phyloP scores from a whole-genome alignment of 768 basidiomycete genomes.

The Sarcodon aspratus region DNA sequence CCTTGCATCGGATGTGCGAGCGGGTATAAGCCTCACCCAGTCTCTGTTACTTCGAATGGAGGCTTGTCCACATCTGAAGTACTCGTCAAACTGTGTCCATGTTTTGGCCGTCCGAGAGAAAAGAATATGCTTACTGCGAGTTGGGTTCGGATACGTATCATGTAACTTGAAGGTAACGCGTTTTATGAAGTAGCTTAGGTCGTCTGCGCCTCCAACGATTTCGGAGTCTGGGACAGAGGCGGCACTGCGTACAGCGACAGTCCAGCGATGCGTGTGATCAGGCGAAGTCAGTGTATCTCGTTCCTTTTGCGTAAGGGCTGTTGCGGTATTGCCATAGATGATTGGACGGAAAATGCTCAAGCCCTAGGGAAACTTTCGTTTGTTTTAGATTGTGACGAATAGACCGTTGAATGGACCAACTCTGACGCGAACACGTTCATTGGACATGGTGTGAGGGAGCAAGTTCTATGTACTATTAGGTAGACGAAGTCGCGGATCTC shows the following conservation, averaged over 20 bases:
- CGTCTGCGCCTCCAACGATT: constrained; percentile 82
- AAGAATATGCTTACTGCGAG: constrained; percentile 50
- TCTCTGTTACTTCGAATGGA: constrained; percentile 93
- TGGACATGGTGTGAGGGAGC: constrained; percentile 25
- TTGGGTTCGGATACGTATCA: constrained; percentile 89
- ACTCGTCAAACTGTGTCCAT: neutral
- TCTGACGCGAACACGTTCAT: constrained; percentile 71
- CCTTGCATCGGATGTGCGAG: neutral
- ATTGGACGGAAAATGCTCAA: constrained; percentile 82
- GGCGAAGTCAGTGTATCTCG: constrained; percentile 38
- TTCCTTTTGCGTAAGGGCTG: constrained; percentile 65
- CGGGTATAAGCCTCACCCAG: constrained; percentile 48
- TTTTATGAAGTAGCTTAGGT: constrained; percentile 86
- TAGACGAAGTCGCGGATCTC: constrained; percentile 28
- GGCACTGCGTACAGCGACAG: constrained; percentile 86
- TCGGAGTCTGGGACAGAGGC: constrained; percentile 63
- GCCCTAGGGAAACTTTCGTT: constrained; percentile 38
- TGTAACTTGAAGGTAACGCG: constrained; percentile 96
- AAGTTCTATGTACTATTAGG: constrained; percentile 11
- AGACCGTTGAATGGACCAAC: constrained; percentile 30
- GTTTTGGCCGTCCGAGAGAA: constrained; percentile 3
- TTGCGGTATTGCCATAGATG: constrained; percentile 92
- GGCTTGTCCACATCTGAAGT: constrained; percentile 76
- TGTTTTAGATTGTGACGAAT: constrained; percentile 3
- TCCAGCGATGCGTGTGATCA: constrained; percentile 95